Percentiles rank a stretch among this genome's conserved stretches.
Conservation (phyloP, 768 basidiomycete genomes). For the Fomitopsis serialis region DNA sequence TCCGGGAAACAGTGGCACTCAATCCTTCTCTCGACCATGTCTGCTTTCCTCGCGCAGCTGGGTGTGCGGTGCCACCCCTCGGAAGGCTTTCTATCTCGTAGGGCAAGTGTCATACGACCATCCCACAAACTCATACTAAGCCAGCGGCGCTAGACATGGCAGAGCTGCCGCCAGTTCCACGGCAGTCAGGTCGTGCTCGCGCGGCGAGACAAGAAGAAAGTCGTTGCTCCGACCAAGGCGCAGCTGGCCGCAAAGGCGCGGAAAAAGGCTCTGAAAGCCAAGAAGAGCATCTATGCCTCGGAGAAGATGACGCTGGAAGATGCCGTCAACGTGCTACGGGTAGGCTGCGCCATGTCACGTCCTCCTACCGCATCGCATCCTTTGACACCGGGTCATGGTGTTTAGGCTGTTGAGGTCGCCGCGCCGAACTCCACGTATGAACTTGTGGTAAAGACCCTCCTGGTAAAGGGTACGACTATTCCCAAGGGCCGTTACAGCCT, state of each 20-base stretch:
- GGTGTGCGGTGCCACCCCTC: neutral
- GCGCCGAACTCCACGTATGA: conserved; percentile 75
- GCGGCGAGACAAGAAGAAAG: conserved; percentile 46
- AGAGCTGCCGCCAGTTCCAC: conserved; percentile 43
- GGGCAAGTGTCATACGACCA: neutral
- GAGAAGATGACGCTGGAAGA: conserved; percentile 64
- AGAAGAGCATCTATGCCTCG: conserved; percentile 50
- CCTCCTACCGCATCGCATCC: neutral
- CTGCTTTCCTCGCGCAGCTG: neutral
- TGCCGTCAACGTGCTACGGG: conserved; percentile 68
- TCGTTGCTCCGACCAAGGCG: conserved; percentile 63
- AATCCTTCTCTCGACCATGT: neutral
- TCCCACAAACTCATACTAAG: neutral
- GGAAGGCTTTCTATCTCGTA: neutral
- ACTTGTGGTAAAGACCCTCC: conserved; percentile 72
- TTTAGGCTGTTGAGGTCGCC: conserved; percentile 79
- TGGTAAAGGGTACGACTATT: conserved; percentile 73
- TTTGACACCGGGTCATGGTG: neutral
- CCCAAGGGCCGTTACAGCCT: conserved; percentile 88
- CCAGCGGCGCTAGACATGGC: conserved; percentile 3
- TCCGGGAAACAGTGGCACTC: no score
- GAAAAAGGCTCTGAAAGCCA: conserved; percentile 49
- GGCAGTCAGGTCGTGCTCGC: conserved; percentile 42
- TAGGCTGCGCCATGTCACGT: conserved; percentile 27
- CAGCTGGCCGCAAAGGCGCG: conserved; percentile 60